Conservation (phyloP, 202 grass and related monocot species). For the Hordeum pubiflorum region DNA sequence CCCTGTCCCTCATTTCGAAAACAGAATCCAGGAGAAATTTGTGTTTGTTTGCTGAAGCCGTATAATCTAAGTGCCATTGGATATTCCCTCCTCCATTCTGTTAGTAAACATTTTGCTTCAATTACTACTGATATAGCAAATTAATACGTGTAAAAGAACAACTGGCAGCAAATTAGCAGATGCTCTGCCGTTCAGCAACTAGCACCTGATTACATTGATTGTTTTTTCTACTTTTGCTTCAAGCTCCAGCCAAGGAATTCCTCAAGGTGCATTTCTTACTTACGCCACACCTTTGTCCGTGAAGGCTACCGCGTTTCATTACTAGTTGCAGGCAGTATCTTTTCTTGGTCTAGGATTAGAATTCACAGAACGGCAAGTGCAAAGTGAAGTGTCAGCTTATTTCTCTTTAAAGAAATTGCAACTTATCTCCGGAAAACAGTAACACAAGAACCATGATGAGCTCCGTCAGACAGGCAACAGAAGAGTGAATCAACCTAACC, state of each 20-base stretch:
- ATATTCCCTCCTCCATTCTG: neutral
- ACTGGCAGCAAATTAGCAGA: neutral
- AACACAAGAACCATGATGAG: neutral
- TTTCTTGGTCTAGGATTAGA: neutral
- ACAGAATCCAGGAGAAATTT: neutral
- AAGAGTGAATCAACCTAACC: neutral
- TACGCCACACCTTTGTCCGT: neutral
- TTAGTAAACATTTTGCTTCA: neutral
- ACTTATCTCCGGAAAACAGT: neutral
- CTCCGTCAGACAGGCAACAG: neutral
- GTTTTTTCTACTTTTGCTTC: neutral
- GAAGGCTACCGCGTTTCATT: neutral
- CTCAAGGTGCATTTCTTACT: neutral
- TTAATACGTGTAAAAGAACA: neutral
- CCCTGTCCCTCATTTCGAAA: neutral
- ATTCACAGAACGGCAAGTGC: neutral
- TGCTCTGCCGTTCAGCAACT: neutral
- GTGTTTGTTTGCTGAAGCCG: neutral
- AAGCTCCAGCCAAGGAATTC: neutral
- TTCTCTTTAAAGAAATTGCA: neutral
- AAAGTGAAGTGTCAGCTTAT: neutral
- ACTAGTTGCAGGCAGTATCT: neutral
- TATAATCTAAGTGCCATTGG: neutral
- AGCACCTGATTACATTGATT: conserved; percentile 18
- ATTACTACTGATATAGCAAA: neutral